Base-by-base conservation (phyloP, 2,329 filamentous ascomycete species). In the Exophiala phaeomuriformis region DNA sequence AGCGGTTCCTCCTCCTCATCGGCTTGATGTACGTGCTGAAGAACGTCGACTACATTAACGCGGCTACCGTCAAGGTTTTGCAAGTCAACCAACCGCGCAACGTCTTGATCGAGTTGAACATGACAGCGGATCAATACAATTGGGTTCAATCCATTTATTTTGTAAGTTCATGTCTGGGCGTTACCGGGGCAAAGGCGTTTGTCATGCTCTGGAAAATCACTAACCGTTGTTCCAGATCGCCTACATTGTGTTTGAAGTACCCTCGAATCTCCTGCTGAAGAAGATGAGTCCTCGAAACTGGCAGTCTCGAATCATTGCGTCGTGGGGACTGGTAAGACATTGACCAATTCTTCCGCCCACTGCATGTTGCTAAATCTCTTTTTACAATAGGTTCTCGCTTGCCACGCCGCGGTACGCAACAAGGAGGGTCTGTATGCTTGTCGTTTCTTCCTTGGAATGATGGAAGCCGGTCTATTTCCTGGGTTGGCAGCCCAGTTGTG, bases 1-100 rank as follows among this genome's bases (percentile, higher is more conserved):
- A 86, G 58, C 86, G 85, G 41, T 74, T 74, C 1, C 80, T 84
- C 3, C 74, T 89, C 31, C 73, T 88, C 8, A 65, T 82, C 31
- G 85, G 85, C 45, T 78, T 83, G 4, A 70, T 78, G 35, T 70
- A 85, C 45, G 88, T 88, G 84, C 67, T 74, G 47, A 75, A 75
- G 47, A 67, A 69, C 54, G 67, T 73, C 51, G 71, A 74, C 49
- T 68, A 68, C 51, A 67, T 61, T 29, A 74, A 74, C 61, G 70
- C 69, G 1, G 67, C 71, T 0, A 68, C 64, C 10, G 69, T 74
- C 51, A 72, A 72, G 52, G 71, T 74, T 8, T 61, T 75, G 2
- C 71, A 75, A 57, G 68, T 72, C 12, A 71, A 69, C 3, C 43
- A 70, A 49, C 61, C 64, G 0, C 57, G 66, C 5, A 71, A 73